Evolutionary conservation across 306 rosid species (phyloP).

Genomic region (Delonix regia): DNA sequence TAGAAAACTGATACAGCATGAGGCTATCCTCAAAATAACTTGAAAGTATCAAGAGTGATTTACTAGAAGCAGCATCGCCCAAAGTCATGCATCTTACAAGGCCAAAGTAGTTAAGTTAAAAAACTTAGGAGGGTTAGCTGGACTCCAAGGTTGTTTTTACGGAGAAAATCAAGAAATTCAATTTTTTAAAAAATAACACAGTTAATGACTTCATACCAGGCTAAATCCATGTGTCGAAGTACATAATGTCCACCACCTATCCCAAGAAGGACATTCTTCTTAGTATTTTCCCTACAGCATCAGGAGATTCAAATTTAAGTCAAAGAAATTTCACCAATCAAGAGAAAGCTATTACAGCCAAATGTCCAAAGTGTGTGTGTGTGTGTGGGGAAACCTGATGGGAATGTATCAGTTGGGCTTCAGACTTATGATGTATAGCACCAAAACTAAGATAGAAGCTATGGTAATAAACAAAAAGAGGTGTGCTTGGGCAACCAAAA

Average conservation of each 20-base stretch:
- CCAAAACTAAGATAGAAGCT: no score
- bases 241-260: conserved; percentile 96
- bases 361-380: neutral
- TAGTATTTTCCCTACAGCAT: conserved; percentile 61
- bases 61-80: neutral
- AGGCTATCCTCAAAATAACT: neutral
- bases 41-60: neutral
- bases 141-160: neutral
- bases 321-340: conserved; percentile 18
- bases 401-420: no score
- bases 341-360: neutral
- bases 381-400: no score
- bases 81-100: neutral
- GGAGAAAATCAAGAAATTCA: conserved; percentile 29
- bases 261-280: conserved; percentile 86
- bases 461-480: no score
- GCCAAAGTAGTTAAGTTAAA: neutral
- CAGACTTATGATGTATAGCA: no score
- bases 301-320: conserved; percentile 21
- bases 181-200: neutral
- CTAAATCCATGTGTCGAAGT: conserved; percentile 93
- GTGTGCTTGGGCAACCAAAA: no score
- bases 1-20: conserved; percentile 16
- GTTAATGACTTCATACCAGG: conserved; percentile 54
- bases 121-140: conserved; percentile 14